Evolutionary conservation across 306 rosid genomes (phyloP).

Genomic region (Quercus variabilis): DNA sequence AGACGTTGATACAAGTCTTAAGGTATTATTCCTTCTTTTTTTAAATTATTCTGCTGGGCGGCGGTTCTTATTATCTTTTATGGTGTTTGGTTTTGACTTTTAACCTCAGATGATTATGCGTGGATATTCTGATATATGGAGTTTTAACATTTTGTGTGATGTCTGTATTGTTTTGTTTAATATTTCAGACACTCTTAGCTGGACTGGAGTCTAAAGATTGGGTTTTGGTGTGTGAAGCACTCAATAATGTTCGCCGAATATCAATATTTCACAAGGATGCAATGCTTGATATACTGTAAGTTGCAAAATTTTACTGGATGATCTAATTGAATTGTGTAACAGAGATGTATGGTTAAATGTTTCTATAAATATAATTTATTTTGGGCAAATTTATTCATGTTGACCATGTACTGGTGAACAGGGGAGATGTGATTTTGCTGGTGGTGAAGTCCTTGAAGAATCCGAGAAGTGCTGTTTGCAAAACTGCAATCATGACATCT

Average conservation of each 20-base stretch:
- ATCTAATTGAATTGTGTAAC: background rate
- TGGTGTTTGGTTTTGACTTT: background rate
- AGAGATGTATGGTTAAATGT: background rate
- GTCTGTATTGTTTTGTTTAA: conserved; percentile 19
- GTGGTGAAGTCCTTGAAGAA: conserved; percentile 79
- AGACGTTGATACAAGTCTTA: conserved; percentile 60
- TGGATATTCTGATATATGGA: background rate
- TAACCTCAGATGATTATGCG: background rate
- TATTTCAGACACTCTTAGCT: conserved; percentile 67
- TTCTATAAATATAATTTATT: background rate
- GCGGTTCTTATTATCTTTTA: background rate
- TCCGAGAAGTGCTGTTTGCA: conserved; percentile 97
- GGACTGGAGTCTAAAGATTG: conserved; percentile 87
- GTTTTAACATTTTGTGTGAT: background rate
- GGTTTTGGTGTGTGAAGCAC: conserved; percentile 79
- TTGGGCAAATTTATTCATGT: conserved; percentile 1
- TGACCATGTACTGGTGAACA: conserved; percentile 33
- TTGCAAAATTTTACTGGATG: conserved; percentile 12
- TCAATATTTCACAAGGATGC: conserved; percentile 79
- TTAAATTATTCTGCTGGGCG: background rate
- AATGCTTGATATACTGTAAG: conserved; percentile 75
- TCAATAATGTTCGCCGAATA: conserved; percentile 76
- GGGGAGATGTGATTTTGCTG: conserved; percentile 72
- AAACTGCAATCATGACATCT: conserved; percentile 96
- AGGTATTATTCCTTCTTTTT: conserved; percentile 46